Percentiles rank a stretch among this genome's conserved stretches.
phyloP scores from a whole-genome alignment of 2,329 filamentous ascomycete genomes.

The Colletotrichum orchidophilum region DNA sequence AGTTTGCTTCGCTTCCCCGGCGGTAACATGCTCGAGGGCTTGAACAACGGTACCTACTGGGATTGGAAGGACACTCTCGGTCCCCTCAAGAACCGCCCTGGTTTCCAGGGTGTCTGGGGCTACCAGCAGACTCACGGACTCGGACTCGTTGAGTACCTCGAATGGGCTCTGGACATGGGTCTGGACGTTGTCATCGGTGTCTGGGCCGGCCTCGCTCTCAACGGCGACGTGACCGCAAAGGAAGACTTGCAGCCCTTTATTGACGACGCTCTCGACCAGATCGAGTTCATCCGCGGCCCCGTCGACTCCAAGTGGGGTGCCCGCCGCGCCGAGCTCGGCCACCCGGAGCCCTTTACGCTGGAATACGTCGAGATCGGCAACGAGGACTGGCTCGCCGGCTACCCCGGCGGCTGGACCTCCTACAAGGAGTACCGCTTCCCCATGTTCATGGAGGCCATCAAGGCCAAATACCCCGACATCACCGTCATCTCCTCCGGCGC shows the following conservation, averaged over 20 bases:
- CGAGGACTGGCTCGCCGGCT: slow-evolving; percentile 69
- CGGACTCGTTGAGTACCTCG: slow-evolving; percentile 69
- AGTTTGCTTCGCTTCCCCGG: slow-evolving; percentile 72
- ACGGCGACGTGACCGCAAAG: slow-evolving; percentile 60
- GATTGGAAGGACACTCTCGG: slow-evolving; percentile 65
- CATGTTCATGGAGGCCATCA: slow-evolving; percentile 68
- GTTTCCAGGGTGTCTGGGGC: slow-evolving; percentile 65
- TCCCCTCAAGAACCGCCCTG: slow-evolving; percentile 62
- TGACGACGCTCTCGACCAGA: slow-evolving; percentile 68
- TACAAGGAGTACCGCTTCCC: slow-evolving; percentile 66
- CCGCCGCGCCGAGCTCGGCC: slow-evolving; percentile 66
- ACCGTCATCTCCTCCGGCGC: slow-evolving; percentile 62
- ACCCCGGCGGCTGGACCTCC: slow-evolving; percentile 54
- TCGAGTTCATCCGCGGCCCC: slow-evolving; percentile 70
- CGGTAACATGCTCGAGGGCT: slow-evolving; percentile 68
- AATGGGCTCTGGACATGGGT: slow-evolving; percentile 68
- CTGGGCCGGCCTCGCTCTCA: slow-evolving; percentile 65
- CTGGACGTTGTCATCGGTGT: slow-evolving; percentile 67
- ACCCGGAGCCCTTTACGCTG: slow-evolving; percentile 68
- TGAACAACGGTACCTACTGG: slow-evolving; percentile 54
- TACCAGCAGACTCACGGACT: slow-evolving; percentile 72
- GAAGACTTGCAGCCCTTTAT: slow-evolving; percentile 64
- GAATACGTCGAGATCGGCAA: slow-evolving; percentile 74
- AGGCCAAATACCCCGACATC: slow-evolving; percentile 63
- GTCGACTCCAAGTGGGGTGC: slow-evolving; percentile 64